Percentiles rank a stretch among this genome's conserved stretches.
Conservation (phyloP, 495 filamentous ascomycete species). For the Penicillium roqueforti region DNA sequence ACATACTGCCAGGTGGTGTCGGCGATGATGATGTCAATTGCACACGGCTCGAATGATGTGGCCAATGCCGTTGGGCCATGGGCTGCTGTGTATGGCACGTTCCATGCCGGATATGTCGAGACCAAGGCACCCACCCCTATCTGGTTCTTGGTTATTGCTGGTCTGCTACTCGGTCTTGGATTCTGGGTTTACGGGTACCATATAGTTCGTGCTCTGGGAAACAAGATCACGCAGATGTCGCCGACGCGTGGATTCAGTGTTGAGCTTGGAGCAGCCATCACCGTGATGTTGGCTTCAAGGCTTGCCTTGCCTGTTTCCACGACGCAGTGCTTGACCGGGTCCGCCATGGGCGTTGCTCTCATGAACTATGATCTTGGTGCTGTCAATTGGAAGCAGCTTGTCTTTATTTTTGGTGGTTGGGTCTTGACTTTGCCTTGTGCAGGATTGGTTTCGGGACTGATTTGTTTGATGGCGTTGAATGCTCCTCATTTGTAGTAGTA, state of each 20-base stretch:
- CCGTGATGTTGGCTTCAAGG: constrained; percentile 61
- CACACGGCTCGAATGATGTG: constrained; percentile 73
- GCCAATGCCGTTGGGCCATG: constrained; percentile 68
- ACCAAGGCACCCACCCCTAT: constrained; percentile 53
- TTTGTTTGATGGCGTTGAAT: constrained; percentile 40
- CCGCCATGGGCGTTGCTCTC: constrained; percentile 34
- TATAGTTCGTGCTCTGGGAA: constrained; percentile 66
- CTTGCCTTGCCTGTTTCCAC: constrained; percentile 44
- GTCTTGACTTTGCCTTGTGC: constrained; percentile 39
- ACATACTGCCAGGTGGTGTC: constrained; percentile 66
- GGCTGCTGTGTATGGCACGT: constrained; percentile 59
- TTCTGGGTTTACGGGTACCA: constrained; percentile 71
- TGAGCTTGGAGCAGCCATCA: constrained; percentile 66
- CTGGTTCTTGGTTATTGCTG: constrained; percentile 64
- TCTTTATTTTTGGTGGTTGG: constrained; percentile 36
- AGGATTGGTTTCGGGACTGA: constrained; percentile 31
- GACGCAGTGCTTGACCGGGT: constrained; percentile 40
- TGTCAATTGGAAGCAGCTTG: constrained; percentile 38
- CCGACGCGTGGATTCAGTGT: constrained; percentile 65
- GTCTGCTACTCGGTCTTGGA: constrained; percentile 53
- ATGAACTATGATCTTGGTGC: constrained; percentile 39
- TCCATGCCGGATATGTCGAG: constrained; percentile 37
- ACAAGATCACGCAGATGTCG: constrained; percentile 64
- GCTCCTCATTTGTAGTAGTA: constrained; percentile 30
- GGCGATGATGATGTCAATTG: constrained; percentile 65